Base-by-base conservation (phyloP, 2,329 filamentous ascomycete species). In the Emericellopsis atlantica region DNA sequence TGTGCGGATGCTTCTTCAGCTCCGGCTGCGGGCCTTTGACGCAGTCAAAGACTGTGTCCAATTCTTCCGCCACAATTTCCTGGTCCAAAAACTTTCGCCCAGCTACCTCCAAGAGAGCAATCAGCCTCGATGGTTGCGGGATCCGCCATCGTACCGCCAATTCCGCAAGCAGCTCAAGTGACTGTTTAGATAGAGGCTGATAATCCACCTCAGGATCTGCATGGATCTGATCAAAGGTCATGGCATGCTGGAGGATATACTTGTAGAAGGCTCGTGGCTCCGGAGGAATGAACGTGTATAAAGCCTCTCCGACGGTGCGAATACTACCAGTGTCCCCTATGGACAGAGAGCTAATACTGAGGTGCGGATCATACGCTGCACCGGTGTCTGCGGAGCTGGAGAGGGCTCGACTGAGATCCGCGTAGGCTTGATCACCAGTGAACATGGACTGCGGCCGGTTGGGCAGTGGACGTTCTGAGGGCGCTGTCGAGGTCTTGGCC, bases 91-190 rank as follows among this genome's bases (percentile, higher is more conserved):
- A 96, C 57, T 92, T 92, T 51, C 88, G 82, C 18, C 81, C 74
- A 6, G 87, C 74, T 42, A 93, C 84, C 62, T 96, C 92, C 31
- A 96, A 64, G 51, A 95, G 81, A 6, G 90, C 63, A 6, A 94
- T 78, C 40, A 87, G 70, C 36, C 88, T 76, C 4, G 87, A 86
- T 53, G 81, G 87, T 48, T 82, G 79, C 2, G 90, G 88, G 46
- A 98, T 73, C 39, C 92, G 81, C 92, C 92, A 98, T 52, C 89
- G 79, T 46, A 87, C 67, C 44, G 82, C 85, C 43, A 95, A 72
- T 58, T 96, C 90, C 45, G 82, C 84, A 46, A 98, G 62, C 36
- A 98, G 66, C 42, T 95, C 88, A 38, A 78, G 73, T 2, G 87
- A 92, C 46, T 84, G 76, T 51, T 81, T 85, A 1, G 87, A 92